Evolutionary conservation across 768 basidiomycete species (phyloP), one percentile per base, ranked within the genome.

Genomic region (Gyrodon lividus): DNA sequence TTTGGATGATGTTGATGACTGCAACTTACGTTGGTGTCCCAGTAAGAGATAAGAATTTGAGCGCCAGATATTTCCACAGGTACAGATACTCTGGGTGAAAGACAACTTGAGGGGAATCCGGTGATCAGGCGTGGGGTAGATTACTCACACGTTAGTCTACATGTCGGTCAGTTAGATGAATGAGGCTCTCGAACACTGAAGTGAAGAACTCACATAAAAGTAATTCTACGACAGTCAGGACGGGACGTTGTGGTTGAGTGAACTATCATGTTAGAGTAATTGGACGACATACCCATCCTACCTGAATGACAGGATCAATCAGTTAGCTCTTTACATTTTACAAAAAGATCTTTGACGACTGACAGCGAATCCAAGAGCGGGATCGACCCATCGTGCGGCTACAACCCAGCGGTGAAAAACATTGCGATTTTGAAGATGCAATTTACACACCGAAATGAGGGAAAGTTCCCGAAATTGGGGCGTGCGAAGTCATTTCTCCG

Each of bases 401-500:
- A 23, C 44, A 37, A 16, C 16, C 48, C 16, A 16, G 23, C n/a
- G 23, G 4, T 26, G n/a, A 3, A 40, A 31, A 5, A 40, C 20
- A 16, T 13, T 6, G 30, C 20, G 6, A 17, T 26, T 6, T 4
- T 26, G n/a, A 10, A 50, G 19, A 40, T 22, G 12, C 19, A 52
- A 30, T 24, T 13, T 17, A 17, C 73, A 3, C 44, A 80, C 81
- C 83, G 63, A 79, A 89, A 68, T 87, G 85, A 20, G 86, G 86
- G 65, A 88, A 89, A 0, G 86, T 84, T 17, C 89, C 89, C 4
- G 88, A 88, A 44, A 89, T 82, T 4, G 88, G 88, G 1, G 86
- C 87, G 70, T 81, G 81, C 4, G 84, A 81, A 19, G 87, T 85
- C 87, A 90, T 86, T 70, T 91, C 89, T 31, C 82, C 87, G n/a